These are phyloP conservation scores for Hanseniaspora uvarum DNA, from an alignment of 1,139 yeast species.

Conservation along the genomic window DNA sequence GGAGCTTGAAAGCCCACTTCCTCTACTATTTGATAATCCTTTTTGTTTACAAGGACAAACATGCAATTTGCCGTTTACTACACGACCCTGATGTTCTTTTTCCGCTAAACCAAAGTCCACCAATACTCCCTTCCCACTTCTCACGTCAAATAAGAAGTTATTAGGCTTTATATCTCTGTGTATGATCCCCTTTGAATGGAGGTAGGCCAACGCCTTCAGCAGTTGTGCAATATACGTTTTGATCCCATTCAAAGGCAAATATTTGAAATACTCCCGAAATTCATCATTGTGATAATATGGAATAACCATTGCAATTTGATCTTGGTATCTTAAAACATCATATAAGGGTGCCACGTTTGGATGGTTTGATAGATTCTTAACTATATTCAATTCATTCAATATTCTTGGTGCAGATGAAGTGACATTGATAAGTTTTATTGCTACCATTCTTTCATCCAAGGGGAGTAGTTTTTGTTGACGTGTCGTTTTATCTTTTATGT, in stretches of 20 bases:
- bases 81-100: conserved; percentile 24
- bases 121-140: conserved; percentile 65
- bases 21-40: not conserved
- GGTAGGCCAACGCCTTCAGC: conserved; percentile 62
- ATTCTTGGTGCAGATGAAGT: conserved; percentile 91
- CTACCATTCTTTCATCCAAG: conserved; percentile 45
- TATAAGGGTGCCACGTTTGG: conserved; percentile 75
- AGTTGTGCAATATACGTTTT: conserved; percentile 72
- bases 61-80: conserved; percentile 18
- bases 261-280: conserved; percentile 76
- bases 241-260: conserved; percentile 67
- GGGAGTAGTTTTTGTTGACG: conserved; percentile 36
- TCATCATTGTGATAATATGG: conserved; percentile 90
- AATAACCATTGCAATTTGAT: conserved; percentile 83
- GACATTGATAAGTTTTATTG: conserved; percentile 84
- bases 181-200: conserved; percentile 65
- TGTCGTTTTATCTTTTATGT: conserved; percentile 27
- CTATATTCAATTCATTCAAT: conserved; percentile 69
- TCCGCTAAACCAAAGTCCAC: conserved; percentile 94
- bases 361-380: conserved; percentile 58
- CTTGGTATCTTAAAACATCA: conserved; percentile 77
- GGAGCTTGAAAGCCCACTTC: not conserved
- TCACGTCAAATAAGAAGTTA: conserved; percentile 71
- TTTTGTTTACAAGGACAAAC: conserved; percentile 15
- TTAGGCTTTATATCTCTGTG: conserved; percentile 90